phyloP scores from a whole-genome alignment of 176 grass and related monocot genomes.

The Lolium rigidum region DNA sequence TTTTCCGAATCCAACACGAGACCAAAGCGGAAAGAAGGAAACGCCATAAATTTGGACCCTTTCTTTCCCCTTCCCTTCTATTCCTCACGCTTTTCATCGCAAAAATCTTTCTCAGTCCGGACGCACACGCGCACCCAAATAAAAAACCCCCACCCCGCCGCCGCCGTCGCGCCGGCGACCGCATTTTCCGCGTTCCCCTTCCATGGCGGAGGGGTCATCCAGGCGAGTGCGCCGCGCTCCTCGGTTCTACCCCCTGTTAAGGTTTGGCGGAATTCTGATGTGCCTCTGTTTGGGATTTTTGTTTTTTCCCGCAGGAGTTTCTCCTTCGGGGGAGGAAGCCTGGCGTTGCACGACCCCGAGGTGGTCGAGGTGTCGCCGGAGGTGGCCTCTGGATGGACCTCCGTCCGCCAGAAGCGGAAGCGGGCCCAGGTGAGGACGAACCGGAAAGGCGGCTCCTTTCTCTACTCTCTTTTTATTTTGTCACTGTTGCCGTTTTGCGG shows the following conservation, averaged over 20 bases:
- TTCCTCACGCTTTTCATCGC: slow-evolving; percentile 1
- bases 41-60: slow-evolving; percentile 32
- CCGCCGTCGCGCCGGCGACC: slow-evolving; percentile 26
- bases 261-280: neutral
- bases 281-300: slow-evolving; percentile 1
- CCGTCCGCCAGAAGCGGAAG: slow-evolving; percentile 57
- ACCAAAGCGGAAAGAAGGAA: neutral
- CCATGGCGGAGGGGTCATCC: slow-evolving; percentile 40
- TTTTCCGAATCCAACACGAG: neutral
- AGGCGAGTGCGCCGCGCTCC: slow-evolving; percentile 29
- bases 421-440: slow-evolving; percentile 45
- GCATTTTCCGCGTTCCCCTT: slow-evolving; percentile 37
- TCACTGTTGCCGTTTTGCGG: neutral
- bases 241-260: neutral
- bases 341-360: slow-evolving; percentile 45
- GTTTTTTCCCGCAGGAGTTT: slow-evolving; percentile 29
- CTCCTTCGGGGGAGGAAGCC: neutral
- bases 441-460: slow-evolving; percentile 14
- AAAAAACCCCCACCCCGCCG: neutral
- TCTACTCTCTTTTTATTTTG: neutral
- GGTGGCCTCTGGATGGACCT: slow-evolving; percentile 32
- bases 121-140: neutral
- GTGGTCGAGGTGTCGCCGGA: slow-evolving; percentile 55
- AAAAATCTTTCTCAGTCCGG: slow-evolving; percentile 21
- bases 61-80: slow-evolving; percentile 6